Percentiles rank a stretch among this genome's conserved stretches.
phyloP scores from a whole-genome alignment of 805 yeast genomes.

The Saturnispora dispora region DNA sequence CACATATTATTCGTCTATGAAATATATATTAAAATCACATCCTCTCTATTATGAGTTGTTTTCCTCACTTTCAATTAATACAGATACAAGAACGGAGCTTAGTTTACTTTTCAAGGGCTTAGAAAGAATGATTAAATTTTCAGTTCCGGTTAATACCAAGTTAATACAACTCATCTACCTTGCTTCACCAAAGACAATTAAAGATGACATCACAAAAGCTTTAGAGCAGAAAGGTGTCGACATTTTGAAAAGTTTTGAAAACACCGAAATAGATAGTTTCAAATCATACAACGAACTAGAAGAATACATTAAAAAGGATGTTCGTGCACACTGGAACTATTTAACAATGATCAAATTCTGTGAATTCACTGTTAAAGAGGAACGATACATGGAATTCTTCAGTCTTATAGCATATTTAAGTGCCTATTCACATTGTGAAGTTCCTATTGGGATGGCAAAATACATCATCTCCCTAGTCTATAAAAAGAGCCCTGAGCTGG shows the following conservation, averaged over 20 bases:
- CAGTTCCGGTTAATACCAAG: neutral
- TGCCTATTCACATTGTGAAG: slow-evolving; percentile 4
- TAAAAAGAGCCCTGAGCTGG: neutral
- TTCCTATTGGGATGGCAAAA: slow-evolving; percentile 7
- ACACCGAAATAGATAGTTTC: neutral
- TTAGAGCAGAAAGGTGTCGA: neutral
- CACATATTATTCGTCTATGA: neutral
- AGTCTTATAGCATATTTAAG: slow-evolving; percentile 1
- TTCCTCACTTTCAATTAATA: neutral
- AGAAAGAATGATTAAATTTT: neutral
- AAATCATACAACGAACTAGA: neutral
- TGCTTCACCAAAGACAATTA: neutral
- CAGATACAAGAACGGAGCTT: neutral
- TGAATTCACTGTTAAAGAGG: slow-evolving; percentile 7
- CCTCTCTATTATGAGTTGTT: neutral
- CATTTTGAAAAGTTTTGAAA: neutral
- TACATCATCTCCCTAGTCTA: neutral
- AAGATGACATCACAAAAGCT: neutral
- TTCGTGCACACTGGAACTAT: neutral
- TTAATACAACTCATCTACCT: neutral
- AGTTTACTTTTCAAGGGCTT: neutral
- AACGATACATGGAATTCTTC: slow-evolving; percentile 9
- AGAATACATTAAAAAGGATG: neutral
- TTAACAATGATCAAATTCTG: slow-evolving; percentile 2
- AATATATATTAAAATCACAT: neutral